Evolutionary conservation across 331 rosid genomes (phyloP).

Genomic region (Malus hybrid): DNA sequence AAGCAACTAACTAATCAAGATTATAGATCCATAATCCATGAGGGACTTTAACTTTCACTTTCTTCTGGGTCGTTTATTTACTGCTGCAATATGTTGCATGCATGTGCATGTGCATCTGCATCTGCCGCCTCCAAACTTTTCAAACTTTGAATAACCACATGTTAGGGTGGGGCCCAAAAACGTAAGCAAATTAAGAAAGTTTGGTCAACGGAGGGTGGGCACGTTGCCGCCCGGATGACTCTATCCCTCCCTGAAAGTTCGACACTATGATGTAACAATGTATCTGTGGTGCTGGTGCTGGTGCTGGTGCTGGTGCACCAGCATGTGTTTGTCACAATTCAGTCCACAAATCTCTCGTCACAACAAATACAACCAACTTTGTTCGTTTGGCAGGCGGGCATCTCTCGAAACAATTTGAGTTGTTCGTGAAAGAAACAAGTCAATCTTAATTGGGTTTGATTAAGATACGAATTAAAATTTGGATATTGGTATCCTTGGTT

Average conservation of each 20-base stretch:
- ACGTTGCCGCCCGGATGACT: constrained; percentile 18
- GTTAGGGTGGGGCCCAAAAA: neutral
- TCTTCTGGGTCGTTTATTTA: neutral
- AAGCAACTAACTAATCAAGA: neutral
- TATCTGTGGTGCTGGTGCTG: neutral
- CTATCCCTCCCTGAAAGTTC: neutral
- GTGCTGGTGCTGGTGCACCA: neutral
- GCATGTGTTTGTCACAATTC: neutral
- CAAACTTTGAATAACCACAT: neutral
- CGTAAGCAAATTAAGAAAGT: neutral
- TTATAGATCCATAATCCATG: neutral
- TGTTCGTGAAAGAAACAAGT: too few relatives aligned
- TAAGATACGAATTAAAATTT: neutral
- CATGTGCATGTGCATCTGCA: neutral
- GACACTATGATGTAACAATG: constrained; percentile 1
- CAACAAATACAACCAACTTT: neutral
- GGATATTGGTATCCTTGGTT: neutral
- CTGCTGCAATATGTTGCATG: neutral
- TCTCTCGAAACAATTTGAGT: too few relatives aligned
- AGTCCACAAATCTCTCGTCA: neutral
- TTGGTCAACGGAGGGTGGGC: neutral
- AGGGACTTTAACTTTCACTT: neutral
- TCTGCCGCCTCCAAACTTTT: neutral
- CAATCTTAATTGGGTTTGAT: too few relatives aligned
- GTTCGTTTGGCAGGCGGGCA: too few relatives aligned